Conservation (phyloP, 176 grass and related monocot genomes). For the Eragrostis curvula region DNA sequence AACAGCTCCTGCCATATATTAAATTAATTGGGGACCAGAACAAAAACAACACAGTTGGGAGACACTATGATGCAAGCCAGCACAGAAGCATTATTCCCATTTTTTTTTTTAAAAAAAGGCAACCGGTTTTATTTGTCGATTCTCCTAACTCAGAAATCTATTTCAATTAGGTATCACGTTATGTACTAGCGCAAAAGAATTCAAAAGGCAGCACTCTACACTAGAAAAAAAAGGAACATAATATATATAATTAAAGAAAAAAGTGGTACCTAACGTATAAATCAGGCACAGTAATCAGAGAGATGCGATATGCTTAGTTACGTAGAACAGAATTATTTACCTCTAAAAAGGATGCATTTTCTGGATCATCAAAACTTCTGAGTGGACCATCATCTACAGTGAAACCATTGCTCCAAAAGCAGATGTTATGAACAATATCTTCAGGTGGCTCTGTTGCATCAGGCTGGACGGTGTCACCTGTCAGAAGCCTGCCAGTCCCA, state of each 20-base stretch:
- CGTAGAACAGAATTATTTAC: constrained; percentile 58
- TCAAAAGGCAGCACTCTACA: constrained; percentile 2
- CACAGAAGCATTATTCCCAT: constrained; percentile 1
- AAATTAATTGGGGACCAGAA: neutral
- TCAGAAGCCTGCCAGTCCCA: constrained; percentile 69
- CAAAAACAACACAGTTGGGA: constrained; percentile 11
- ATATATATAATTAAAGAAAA: constrained; percentile 2
- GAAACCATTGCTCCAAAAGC: constrained; percentile 90
- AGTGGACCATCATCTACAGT: constrained; percentile 87
- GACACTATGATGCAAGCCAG: constrained; percentile 34
- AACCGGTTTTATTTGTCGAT: constrained; percentile 17
- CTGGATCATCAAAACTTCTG: constrained; percentile 89
- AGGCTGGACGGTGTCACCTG: constrained; percentile 61
- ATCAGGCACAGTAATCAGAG: constrained; percentile 4
- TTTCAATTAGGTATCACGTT: constrained; percentile 25
- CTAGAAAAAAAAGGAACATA: constrained; percentile 15
- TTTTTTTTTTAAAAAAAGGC: too few relatives aligned
- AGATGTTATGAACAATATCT: constrained; percentile 65
- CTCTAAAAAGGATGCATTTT: constrained; percentile 79
- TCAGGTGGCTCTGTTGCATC: constrained; percentile 55
- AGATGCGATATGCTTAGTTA: constrained; percentile 8
- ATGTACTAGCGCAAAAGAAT: neutral
- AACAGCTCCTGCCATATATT: constrained; percentile 14
- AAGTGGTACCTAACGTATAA: neutral
- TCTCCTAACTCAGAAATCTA: constrained; percentile 26